Conservation (phyloP, 495 filamentous ascomycete species). For the Monascus purpureus region DNA sequence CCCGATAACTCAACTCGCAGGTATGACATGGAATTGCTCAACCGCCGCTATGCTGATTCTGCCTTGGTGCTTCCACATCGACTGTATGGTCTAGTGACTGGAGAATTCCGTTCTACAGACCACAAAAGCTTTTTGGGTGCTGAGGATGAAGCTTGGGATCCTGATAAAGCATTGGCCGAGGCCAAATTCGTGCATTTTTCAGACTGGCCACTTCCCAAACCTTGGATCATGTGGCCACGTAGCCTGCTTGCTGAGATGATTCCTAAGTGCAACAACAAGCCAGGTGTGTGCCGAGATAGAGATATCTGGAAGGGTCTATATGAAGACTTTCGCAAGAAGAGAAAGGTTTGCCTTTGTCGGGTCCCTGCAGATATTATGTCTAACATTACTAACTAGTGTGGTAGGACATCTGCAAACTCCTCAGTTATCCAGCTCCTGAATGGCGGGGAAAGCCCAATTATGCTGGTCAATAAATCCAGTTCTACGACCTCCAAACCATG, state of each 20-base stretch:
- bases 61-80: slow-evolving; percentile 66
- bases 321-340: slow-evolving; percentile 46
- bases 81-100: slow-evolving; percentile 53
- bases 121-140: slow-evolving; percentile 51
- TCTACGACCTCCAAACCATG: too few relatives aligned
- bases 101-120: slow-evolving; percentile 51
- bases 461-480: too few relatives aligned
- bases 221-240: slow-evolving; percentile 54
- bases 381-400: background rate
- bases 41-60: slow-evolving; percentile 48
- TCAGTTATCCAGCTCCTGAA: slow-evolving; percentile 33
- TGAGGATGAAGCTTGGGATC: slow-evolving; percentile 52
- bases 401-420: slow-evolving; percentile 34
- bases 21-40: slow-evolving; percentile 66
- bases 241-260: slow-evolving; percentile 39
- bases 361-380: background rate
- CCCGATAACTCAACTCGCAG: slow-evolving; percentile 16
- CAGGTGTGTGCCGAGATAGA: slow-evolving; percentile 43
- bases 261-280: slow-evolving; percentile 41
- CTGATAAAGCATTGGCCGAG: slow-evolving; percentile 44
- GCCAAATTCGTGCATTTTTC: slow-evolving; percentile 71
- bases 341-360: slow-evolving; percentile 36
- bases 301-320: slow-evolving; percentile 62
- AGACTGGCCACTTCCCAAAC: slow-evolving; percentile 71
- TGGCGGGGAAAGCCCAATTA: too few relatives aligned